These are phyloP conservation scores for Erysimum cheiri DNA, from an alignment of 441 rosid genomes.

Conservation along the genomic window DNA sequence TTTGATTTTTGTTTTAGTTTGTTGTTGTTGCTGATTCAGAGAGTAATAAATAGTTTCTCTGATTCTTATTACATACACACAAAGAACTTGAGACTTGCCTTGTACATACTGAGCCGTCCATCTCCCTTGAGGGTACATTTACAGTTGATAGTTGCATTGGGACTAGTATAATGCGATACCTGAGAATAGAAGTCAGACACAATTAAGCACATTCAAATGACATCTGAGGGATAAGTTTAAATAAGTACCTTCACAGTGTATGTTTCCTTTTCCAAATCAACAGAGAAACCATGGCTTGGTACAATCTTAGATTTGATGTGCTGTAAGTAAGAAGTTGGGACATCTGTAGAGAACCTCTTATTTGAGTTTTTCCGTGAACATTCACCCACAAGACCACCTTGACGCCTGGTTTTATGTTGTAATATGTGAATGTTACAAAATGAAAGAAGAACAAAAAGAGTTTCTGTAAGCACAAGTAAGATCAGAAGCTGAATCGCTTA, in stretches of 20 bases:
- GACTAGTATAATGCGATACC: constrained; percentile 56
- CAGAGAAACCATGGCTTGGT: constrained; percentile 51
- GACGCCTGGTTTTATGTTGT: constrained; percentile 17
- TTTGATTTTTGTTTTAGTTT: neutral
- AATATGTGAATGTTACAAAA: neutral
- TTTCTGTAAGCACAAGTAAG: neutral
- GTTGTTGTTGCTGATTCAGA: neutral
- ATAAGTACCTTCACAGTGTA: constrained; percentile 62
- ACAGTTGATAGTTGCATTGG: constrained; percentile 51
- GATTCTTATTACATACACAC: neutral
- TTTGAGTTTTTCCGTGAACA: constrained; percentile 42
- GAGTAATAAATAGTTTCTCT: neutral
- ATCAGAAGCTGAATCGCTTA: constrained; percentile 32
- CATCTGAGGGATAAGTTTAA: constrained; percentile 2
- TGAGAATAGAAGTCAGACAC: constrained; percentile 36
- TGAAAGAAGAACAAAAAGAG: neutral
- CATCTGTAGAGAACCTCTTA: constrained; percentile 55
- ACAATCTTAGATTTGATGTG: constrained; percentile 45
- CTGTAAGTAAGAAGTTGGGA: constrained; percentile 56
- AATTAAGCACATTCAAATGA: constrained; percentile 9
- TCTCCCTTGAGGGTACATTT: constrained; percentile 53
- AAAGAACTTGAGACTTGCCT: constrained; percentile 49
- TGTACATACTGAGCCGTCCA: constrained; percentile 53
- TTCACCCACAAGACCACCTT: constrained; percentile 38
- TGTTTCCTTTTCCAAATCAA: constrained; percentile 53